A percentile compares a stretch with the other conserved stretches of the same genome.
Evolutionary conservation across 2,329 filamentous ascomycete species (phyloP).

Genomic region (Aureobasidium lini): DNA sequence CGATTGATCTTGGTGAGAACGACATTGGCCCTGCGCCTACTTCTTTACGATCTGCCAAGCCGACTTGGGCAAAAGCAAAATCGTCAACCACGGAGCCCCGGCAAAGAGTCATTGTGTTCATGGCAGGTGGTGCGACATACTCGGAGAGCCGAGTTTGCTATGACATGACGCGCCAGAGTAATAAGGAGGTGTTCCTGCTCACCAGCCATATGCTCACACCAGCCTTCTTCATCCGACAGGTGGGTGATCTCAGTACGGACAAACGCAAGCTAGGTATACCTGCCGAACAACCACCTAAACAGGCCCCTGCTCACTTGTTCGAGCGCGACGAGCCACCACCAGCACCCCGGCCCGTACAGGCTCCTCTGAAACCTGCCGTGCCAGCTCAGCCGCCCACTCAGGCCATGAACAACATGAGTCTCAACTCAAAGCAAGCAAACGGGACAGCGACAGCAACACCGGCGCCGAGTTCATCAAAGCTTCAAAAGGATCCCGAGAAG

Average conservation of each 20-base stretch:
- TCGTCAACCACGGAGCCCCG: constrained; percentile 66
- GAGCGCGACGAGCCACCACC: constrained; percentile 51
- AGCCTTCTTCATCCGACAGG: constrained; percentile 70
- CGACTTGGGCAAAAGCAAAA: constrained; percentile 86
- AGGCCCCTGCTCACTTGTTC: constrained; percentile 78
- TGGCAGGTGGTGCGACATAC: constrained; percentile 92
- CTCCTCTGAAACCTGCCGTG: constrained; percentile 20
- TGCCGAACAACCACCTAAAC: constrained; percentile 68
- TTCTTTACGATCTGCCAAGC: constrained; percentile 83
- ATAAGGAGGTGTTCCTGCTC: constrained; percentile 77
- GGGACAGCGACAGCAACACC: constrained; percentile 25
- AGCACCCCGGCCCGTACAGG: constrained; percentile 25
- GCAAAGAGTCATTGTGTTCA: constrained; percentile 86
- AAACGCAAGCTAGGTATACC: constrained; percentile 73
- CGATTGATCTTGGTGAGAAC: constrained; percentile 55
- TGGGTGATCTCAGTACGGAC: constrained; percentile 70
- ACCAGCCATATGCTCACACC: constrained; percentile 92
- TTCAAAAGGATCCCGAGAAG: constrained; percentile 52
- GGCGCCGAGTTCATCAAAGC: constrained; percentile 24
- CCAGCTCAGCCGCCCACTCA: constrained; percentile 42
- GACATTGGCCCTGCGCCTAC: constrained; percentile 46
- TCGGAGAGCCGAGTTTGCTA: constrained; percentile 87
- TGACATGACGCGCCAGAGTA: constrained; percentile 64
- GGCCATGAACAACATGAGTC: constrained; percentile 50
- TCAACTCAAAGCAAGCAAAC: constrained; percentile 32